Conservation (phyloP, 805 yeast genomes). For the Ogataea ganodermae region DNA sequence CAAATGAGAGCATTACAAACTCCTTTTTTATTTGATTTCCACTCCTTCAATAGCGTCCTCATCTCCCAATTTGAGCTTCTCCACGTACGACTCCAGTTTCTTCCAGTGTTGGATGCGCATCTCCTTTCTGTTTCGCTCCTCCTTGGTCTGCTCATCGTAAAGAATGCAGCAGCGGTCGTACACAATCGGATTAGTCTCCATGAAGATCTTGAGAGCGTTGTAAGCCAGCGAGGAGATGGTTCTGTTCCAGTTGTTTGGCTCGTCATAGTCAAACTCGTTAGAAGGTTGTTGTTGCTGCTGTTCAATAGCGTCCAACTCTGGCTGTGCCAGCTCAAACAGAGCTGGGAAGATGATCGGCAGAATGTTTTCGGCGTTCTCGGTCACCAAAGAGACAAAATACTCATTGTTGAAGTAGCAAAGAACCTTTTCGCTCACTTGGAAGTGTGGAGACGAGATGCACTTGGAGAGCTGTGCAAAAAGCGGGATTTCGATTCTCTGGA, state of each 20-base stretch:
- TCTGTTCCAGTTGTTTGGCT: slow-evolving; percentile 79
- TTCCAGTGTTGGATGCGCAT: slow-evolving; percentile 72
- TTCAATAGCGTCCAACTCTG: slow-evolving; percentile 35
- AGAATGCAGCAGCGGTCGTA: slow-evolving; percentile 91
- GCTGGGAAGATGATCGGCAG: slow-evolving; percentile 91
- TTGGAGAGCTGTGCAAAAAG: slow-evolving; percentile 90
- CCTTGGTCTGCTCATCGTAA: slow-evolving; percentile 78
- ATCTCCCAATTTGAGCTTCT: slow-evolving; percentile 33
- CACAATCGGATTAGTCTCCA: slow-evolving; percentile 88
- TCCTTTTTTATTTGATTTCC: slow-evolving; percentile 45
- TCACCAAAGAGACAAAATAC: slow-evolving; percentile 83
- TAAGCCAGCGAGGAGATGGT: slow-evolving; percentile 89
- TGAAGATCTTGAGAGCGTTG: slow-evolving; percentile 85
- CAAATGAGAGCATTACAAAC: no score
- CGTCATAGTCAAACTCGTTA: slow-evolving; percentile 43
- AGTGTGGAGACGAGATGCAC: slow-evolving; percentile 93
- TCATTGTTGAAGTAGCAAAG: slow-evolving; percentile 94
- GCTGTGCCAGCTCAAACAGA: slow-evolving; percentile 74
- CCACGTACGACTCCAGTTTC: slow-evolving; percentile 62
- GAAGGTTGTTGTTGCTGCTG: slow-evolving; percentile 32
- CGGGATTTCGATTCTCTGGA: slow-evolving; percentile 88
- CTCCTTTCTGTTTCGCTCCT: slow-evolving; percentile 63
- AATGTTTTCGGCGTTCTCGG: slow-evolving; percentile 90
- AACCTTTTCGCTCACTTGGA: slow-evolving; percentile 96
- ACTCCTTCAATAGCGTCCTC: slow-evolving; percentile 48